Evolutionary conservation across 2,329 filamentous ascomycete genomes (phyloP).

Genomic region (Nothophaeocryptopus gaeumannii): DNA sequence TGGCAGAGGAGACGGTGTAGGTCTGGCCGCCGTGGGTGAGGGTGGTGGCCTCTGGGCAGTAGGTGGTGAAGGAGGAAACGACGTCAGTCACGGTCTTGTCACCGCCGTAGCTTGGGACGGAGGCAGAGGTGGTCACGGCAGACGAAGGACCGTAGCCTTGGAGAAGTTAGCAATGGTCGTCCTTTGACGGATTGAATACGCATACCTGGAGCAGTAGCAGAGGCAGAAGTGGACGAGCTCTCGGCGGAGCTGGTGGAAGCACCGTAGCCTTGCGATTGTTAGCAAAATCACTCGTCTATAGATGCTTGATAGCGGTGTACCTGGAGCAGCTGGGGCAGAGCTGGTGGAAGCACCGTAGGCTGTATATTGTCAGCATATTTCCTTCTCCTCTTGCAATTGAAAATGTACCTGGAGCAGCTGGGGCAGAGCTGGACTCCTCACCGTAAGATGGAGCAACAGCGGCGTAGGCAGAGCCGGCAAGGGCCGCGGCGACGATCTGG

Average conservation of each 20-base stretch:
- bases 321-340: slow-evolving; percentile 3
- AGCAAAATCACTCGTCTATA: too few relatives aligned
- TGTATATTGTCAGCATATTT: background rate
- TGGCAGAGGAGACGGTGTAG: slow-evolving; percentile 28
- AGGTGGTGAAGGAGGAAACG: slow-evolving; percentile 25
- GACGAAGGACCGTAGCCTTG: background rate
- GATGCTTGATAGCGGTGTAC: too few relatives aligned
- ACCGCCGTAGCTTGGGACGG: background rate
- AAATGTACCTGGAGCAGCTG: background rate
- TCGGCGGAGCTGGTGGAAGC: background rate
- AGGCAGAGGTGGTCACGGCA: slow-evolving; percentile 4
- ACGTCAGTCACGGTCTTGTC: slow-evolving; percentile 21
- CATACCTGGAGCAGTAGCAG: slow-evolving; percentile 19
- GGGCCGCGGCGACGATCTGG: slow-evolving; percentile 29
- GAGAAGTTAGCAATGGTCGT: background rate
- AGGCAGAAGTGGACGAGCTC: background rate
- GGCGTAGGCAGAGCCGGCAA: slow-evolving; percentile 41
- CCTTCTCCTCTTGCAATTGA: too few relatives aligned
- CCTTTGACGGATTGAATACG: too few relatives aligned
- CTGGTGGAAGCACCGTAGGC: background rate
- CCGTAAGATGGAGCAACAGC: slow-evolving; percentile 16
- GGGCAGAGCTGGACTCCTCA: slow-evolving; percentile 20
- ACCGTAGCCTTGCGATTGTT: too few relatives aligned
- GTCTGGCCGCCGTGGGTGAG: slow-evolving; percentile 27
- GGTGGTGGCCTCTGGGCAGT: slow-evolving; percentile 28